Percentiles rank a stretch among this genome's conserved stretches.
Evolutionary conservation across 305 asterid species (phyloP).

Genomic region (Coffea humblotiana): DNA sequence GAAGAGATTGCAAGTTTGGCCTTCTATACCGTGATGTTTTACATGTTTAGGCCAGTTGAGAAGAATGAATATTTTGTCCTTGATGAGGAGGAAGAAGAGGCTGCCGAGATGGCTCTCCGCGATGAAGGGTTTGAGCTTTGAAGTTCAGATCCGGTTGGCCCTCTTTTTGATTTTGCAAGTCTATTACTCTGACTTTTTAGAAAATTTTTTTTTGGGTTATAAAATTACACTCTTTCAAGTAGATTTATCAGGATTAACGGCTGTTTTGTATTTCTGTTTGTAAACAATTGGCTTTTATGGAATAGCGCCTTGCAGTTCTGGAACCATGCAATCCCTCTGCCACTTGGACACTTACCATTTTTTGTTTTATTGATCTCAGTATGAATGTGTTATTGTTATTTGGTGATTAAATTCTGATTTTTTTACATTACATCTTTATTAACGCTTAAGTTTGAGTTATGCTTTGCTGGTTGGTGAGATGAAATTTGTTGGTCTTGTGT

Average conservation of each 20-base stretch:
- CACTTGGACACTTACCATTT: neutral
- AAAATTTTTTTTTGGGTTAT: neutral
- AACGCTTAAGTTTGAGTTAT: neutral
- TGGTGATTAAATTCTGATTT: neutral
- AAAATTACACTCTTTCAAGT: slow-evolving; percentile 13
- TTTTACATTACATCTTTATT: neutral
- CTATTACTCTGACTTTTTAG: slow-evolving; percentile 19
- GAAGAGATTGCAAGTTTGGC: slow-evolving; percentile 93
- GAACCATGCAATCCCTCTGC: neutral
- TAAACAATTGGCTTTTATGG: slow-evolving; percentile 15
- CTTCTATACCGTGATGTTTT: slow-evolving; percentile 74
- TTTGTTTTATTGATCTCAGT: neutral
- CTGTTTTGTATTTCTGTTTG: slow-evolving; percentile 18
- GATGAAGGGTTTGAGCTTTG: slow-evolving; percentile 94
- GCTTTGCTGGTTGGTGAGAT: neutral
- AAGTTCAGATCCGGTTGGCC: slow-evolving; percentile 33
- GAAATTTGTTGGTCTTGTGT: neutral
- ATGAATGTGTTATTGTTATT: neutral
- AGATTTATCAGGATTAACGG: slow-evolving; percentile 18
- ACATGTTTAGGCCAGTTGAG: slow-evolving; percentile 97
- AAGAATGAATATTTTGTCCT: slow-evolving; percentile 86
- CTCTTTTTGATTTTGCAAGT: slow-evolving; percentile 26
- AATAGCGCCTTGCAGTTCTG: slow-evolving; percentile 5
- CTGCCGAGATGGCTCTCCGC: slow-evolving; percentile 88
- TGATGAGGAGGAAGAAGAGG: slow-evolving; percentile 95